These are phyloP conservation scores for Closterium sp. DNA, from an alignment of 139 green algal genomes.

Conservation along the genomic window DNA sequence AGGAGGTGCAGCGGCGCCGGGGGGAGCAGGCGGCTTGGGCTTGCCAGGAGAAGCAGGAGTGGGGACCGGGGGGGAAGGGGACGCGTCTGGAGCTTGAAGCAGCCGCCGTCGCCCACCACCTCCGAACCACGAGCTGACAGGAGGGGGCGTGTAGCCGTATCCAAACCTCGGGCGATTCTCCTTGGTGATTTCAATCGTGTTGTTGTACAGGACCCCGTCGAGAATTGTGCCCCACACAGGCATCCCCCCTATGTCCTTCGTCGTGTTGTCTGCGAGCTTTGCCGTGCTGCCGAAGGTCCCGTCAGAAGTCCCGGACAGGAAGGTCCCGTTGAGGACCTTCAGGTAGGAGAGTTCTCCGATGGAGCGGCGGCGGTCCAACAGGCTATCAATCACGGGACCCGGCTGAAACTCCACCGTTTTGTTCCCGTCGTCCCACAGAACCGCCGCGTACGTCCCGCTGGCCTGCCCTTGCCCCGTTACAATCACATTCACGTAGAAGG, in stretches of 20 bases:
- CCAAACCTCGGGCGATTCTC: not conserved
- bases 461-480: not conserved
- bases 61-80: not conserved
- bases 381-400: not conserved
- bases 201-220: not conserved
- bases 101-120: not conserved
- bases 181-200: not conserved
- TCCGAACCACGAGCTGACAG: not conserved
- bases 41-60: not conserved
- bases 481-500: not conserved
- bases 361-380: not conserved
- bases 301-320: not conserved
- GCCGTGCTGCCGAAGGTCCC: not conserved
- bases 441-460: not conserved
- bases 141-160: not conserved
- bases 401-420: not conserved
- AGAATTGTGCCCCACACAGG: not conserved
- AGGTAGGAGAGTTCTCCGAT: not conserved
- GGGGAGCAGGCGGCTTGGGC: not conserved
- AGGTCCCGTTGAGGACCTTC: not conserved
- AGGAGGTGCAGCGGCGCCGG: not conserved
- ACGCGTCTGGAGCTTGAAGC: not conserved
- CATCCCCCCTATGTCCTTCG: not conserved
- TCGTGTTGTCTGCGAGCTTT: not conserved
- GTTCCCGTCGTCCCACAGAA: not conserved